Evolutionary conservation across 331 rosid genomes (phyloP).

Genomic region (Prunus yedoensis): DNA sequence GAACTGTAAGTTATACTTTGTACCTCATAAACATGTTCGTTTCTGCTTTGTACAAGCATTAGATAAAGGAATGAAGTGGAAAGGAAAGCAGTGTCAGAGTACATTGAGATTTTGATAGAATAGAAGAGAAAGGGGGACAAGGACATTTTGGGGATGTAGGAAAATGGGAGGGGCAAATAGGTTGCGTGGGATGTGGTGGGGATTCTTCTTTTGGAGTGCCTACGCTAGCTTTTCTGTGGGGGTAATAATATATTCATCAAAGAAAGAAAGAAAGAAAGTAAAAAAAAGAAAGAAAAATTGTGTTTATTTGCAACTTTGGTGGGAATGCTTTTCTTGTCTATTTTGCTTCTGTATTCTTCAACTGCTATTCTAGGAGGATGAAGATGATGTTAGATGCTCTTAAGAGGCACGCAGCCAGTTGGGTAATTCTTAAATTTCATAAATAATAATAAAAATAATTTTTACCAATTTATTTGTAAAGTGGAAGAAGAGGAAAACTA

Average conservation of each 20-base stretch:
- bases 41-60: neutral
- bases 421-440: neutral
- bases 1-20: constrained; percentile 1
- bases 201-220: constrained; percentile 65
- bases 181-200: constrained; percentile 55
- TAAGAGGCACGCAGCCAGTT: constrained; percentile 43
- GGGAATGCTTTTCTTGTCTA: constrained; percentile 27
- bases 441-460: neutral
- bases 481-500: neutral
- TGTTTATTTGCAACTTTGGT: constrained; percentile 22
- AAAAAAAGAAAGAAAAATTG: neutral
- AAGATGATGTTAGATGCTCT: constrained; percentile 45
- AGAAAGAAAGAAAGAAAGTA: neutral
- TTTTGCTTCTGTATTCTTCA: constrained; percentile 23
- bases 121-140: neutral
- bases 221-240: constrained; percentile 49
- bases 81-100: constrained; percentile 1
- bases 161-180: constrained; percentile 40
- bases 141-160: constrained; percentile 33
- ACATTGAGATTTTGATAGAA: neutral
- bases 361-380: constrained; percentile 23
- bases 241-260: neutral
- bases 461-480: neutral
- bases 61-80: constrained; percentile 15
- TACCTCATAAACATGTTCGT: constrained; percentile 2